A percentile compares a stretch with the other conserved stretches of the same genome.
Conservation (phyloP, 2,329 filamentous ascomycete genomes). For the Zasmidium citrigriseum region DNA sequence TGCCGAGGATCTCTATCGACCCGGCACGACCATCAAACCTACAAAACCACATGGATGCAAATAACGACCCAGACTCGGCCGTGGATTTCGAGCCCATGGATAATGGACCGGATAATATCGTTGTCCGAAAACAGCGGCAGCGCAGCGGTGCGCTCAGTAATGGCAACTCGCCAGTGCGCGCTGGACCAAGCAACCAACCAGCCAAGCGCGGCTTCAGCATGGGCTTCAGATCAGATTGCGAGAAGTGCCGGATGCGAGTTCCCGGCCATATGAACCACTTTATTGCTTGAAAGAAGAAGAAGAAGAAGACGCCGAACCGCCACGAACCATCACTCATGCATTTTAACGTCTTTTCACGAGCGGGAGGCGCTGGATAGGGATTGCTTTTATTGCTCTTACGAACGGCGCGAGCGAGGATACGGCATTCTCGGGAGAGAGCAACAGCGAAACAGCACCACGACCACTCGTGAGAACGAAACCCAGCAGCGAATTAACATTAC, state of each 20-base stretch:
- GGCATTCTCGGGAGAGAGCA: neutral
- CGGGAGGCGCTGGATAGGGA: slow-evolving; percentile 17
- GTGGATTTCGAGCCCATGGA: slow-evolving; percentile 26
- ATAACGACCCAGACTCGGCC: slow-evolving; percentile 16
- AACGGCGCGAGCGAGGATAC: neutral
- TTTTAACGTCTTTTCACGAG: slow-evolving; percentile 10
- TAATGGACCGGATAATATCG: slow-evolving; percentile 22
- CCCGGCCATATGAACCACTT: slow-evolving; percentile 46
- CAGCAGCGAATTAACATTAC: neutral
- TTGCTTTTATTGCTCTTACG: neutral
- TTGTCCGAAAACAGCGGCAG: slow-evolving; percentile 37
- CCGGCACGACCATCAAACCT: slow-evolving; percentile 18
- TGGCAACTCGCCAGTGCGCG: slow-evolving; percentile 28
- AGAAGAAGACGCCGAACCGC: too few species aligned
- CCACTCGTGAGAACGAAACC: neutral
- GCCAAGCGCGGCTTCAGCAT: slow-evolving; percentile 45
- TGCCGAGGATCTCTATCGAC: slow-evolving; percentile 28
- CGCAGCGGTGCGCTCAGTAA: slow-evolving; percentile 38
- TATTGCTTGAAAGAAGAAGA: neutral
- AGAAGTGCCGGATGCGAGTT: slow-evolving; percentile 50
- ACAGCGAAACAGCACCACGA: neutral
- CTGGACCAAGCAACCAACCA: slow-evolving; percentile 5
- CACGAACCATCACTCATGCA: slow-evolving; percentile 1
- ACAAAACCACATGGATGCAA: slow-evolving; percentile 5
- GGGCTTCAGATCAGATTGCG: slow-evolving; percentile 52